Evolutionary conservation across 2,329 filamentous ascomycete genomes (phyloP).

Genomic region (Colletotrichum sublineola): DNA sequence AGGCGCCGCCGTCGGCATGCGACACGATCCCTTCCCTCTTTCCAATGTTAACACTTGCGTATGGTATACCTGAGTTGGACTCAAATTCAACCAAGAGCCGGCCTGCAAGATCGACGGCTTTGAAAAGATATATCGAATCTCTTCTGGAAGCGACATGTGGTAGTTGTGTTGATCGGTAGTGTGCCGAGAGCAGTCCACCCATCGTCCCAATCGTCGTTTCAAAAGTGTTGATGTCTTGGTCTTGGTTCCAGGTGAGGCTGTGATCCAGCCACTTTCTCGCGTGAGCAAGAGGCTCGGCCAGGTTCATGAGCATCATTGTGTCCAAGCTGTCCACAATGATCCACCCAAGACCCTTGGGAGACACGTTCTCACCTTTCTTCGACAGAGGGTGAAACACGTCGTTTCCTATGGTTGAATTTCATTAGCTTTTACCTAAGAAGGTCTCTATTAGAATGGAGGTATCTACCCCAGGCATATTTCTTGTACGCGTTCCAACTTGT

Average conservation of each 20-base stretch:
- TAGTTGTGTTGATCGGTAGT: slow-evolving; percentile 78
- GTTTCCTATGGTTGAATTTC: slow-evolving; percentile 55
- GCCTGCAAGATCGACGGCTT: slow-evolving; percentile 91
- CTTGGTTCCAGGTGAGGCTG: slow-evolving; percentile 75
- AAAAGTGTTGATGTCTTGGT: slow-evolving; percentile 82
- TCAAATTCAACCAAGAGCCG: slow-evolving; percentile 89
- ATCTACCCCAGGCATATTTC: slow-evolving; percentile 91
- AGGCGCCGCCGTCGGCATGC: slow-evolving; percentile 87
- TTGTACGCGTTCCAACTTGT: slow-evolving; percentile 94
- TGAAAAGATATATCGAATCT: slow-evolving; percentile 91
- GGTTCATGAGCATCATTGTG: slow-evolving; percentile 84
- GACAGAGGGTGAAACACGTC: slow-evolving; percentile 78
- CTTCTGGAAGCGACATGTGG: slow-evolving; percentile 69
- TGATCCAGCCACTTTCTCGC: slow-evolving; percentile 79
- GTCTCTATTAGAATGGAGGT: neutral
- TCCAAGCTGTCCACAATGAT: slow-evolving; percentile 83
- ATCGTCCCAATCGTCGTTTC: slow-evolving; percentile 84
- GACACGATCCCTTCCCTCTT: slow-evolving; percentile 81
- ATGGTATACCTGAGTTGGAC: slow-evolving; percentile 86
- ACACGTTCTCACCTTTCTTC: slow-evolving; percentile 75
- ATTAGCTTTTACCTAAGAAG: neutral
- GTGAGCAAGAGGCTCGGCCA: slow-evolving; percentile 75
- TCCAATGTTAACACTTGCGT: slow-evolving; percentile 88
- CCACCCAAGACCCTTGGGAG: slow-evolving; percentile 79
- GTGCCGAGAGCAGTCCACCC: slow-evolving; percentile 79